Percentiles rank a stretch among this genome's conserved stretches.
phyloP scores from a whole-genome alignment of 2,329 filamentous ascomycete species.

The Saccharata proteae region DNA sequence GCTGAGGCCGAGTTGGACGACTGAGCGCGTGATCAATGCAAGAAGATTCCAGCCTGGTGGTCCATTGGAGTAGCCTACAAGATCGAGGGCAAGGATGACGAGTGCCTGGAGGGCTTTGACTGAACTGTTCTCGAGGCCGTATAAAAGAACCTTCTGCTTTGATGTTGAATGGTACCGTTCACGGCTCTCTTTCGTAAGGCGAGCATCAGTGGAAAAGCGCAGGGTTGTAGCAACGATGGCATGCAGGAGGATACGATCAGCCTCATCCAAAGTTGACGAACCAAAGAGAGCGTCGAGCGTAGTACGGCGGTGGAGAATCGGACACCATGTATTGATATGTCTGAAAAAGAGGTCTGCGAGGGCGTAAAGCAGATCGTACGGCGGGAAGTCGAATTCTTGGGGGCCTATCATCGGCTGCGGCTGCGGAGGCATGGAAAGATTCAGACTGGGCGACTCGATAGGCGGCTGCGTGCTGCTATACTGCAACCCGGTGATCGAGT shows the following conservation, averaged over 20 bases:
- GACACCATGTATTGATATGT: slow-evolving; percentile 60
- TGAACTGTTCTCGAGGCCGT: slow-evolving; percentile 80
- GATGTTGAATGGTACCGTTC: slow-evolving; percentile 67
- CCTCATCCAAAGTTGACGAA: slow-evolving; percentile 59
- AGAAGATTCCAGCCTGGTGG: slow-evolving; percentile 88
- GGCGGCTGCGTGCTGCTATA: slow-evolving; percentile 27
- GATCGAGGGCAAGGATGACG: slow-evolving; percentile 73
- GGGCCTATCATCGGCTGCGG: slow-evolving; percentile 14
- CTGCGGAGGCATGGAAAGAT: slow-evolving; percentile 29
- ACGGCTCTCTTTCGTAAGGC: slow-evolving; percentile 61
- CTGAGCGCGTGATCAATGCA: slow-evolving; percentile 75
- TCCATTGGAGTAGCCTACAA: slow-evolving; percentile 77
- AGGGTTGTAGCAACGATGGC: slow-evolving; percentile 82
- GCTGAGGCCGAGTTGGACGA: slow-evolving; percentile 75
- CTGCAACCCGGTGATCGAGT: slow-evolving; percentile 7
- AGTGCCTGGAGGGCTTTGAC: slow-evolving; percentile 79
- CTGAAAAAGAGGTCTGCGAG: slow-evolving; percentile 52
- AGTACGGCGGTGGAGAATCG: slow-evolving; percentile 74
- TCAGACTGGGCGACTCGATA: slow-evolving; percentile 47
- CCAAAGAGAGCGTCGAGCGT: slow-evolving; percentile 77
- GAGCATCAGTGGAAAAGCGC: slow-evolving; percentile 65
- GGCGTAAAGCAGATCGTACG: slow-evolving; percentile 48
- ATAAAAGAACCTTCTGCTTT: slow-evolving; percentile 76
- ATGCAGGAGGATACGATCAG: slow-evolving; percentile 71
- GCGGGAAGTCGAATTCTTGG: slow-evolving; percentile 38